Base-by-base conservation (phyloP, 2,329 filamentous ascomycete genomes). In the Pseudogymnoascus sp. region DNA sequence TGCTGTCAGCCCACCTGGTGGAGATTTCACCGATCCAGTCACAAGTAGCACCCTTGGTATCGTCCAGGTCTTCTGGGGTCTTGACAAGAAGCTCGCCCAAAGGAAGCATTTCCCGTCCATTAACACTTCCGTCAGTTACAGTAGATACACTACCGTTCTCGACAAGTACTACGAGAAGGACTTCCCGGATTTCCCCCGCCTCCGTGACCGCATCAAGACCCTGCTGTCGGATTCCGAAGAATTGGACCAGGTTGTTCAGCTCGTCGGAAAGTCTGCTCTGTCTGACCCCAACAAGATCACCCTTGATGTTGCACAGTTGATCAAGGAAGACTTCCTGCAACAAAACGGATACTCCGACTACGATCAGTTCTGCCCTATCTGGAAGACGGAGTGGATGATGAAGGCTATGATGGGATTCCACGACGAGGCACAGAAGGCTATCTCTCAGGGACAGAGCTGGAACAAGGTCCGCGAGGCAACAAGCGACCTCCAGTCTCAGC, bases 361-460 rank as follows among this genome's bases (percentile, higher is more conserved):
- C 74, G 94, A 99, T 74, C 92, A 97, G 79, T 99, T 96, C 86
- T 99, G 94, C 74, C 94, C 94, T 58, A 84, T 99, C 72, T 99
- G 94, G 94, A 99, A 99, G 87, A 99, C 94, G 0, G 89, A 96
- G 75, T 99, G 94, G 88, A 97, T 99, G 94, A 99, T 99, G 94
- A 97, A 96, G 84, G 88, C 91, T 66, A 97, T 99, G 86, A 90
- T 99, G 81, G 90, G 88, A 62, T 99, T 93, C 84, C 91, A 97
- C 74, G 95, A 99, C 71, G 94, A 99, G 80, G 87, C 91, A 22
- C 93, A 97, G 75, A 97, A 97, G 84, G 92, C 91, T 6, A 84
- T 99, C 72, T 83, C 89, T 5, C 91, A 96, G 75, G 94, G 94
- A 64, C 89, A 93, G 77, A 88, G 80, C 76, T 99, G 94, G 94